Percentiles rank a stretch among this genome's conserved stretches.
Conservation (phyloP, 1,139 yeast species). For the Kodamaea sp. region DNA sequence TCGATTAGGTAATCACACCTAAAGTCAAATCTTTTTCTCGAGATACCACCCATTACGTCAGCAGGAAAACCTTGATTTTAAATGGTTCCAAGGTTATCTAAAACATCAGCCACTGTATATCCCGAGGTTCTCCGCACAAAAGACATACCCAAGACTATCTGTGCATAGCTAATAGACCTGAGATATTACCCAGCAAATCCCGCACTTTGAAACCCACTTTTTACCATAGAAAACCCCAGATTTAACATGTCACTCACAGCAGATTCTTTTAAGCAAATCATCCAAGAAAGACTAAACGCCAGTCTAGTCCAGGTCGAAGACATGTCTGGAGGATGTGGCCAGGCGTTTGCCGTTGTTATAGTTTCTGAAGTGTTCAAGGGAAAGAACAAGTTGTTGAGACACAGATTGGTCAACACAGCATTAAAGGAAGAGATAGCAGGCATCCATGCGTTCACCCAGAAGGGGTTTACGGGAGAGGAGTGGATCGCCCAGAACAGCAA, state of each 20-base stretch:
- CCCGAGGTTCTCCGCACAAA: too few species aligned
- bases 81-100: too few species aligned
- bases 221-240: too few species aligned
- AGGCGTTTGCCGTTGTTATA: constrained; percentile 82
- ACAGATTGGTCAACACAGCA: constrained; percentile 77
- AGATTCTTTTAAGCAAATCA: constrained; percentile 46
- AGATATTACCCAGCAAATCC: too few species aligned
- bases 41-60: too few species aligned
- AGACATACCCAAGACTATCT: too few species aligned
- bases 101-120: too few species aligned
- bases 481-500: constrained; percentile 55
- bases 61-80: too few species aligned
- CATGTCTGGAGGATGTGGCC: constrained; percentile 86
- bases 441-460: constrained; percentile 95
- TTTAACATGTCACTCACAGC: constrained; percentile 45
- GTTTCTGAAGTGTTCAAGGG: constrained; percentile 74
- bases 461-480: constrained; percentile 73
- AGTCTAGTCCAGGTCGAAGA: constrained; percentile 63
- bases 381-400: constrained; percentile 83
- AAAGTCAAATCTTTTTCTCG: too few species aligned
- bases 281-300: constrained; percentile 53
- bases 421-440: constrained; percentile 78
- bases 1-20: too few species aligned
- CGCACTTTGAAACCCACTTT: too few species aligned
- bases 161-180: too few species aligned